These are phyloP conservation scores for Ogataea dorogensis DNA, from an alignment of 805 yeast species.

Conservation along the genomic window DNA sequence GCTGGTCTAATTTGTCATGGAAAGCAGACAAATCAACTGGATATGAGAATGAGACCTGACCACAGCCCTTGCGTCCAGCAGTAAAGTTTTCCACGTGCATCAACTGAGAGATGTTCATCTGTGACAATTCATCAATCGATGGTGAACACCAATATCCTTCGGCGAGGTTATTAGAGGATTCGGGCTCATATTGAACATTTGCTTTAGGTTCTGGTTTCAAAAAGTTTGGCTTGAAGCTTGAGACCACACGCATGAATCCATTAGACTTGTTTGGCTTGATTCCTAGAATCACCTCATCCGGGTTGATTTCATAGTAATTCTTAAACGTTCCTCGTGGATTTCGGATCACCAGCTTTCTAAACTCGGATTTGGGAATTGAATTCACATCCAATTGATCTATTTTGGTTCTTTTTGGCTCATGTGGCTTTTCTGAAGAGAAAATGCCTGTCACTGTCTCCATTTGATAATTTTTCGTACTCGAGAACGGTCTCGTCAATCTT, in stretches of 20 bases:
- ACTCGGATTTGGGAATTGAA: conserved; percentile 22
- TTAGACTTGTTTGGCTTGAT: conserved; percentile 1
- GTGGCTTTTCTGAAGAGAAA: conserved; percentile 24
- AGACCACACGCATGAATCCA: conserved; percentile 9
- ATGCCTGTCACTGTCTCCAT: conserved; percentile 32
- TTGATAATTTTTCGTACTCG: conserved; percentile 19
- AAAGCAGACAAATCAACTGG: conserved; percentile 69
- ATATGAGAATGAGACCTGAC: conserved; percentile 61
- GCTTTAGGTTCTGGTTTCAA: conserved; percentile 1
- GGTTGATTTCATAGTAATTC: conserved; percentile 31
- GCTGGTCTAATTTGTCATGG: conserved; percentile 38
- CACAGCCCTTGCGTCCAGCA: conserved; percentile 65
- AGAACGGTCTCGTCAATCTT: conserved; percentile 23
- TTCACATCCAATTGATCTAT: conserved; percentile 1
- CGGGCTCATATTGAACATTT: not conserved
- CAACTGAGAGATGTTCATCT: conserved; percentile 46
- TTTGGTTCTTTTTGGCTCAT: conserved; percentile 4
- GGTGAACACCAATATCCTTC: conserved; percentile 75
- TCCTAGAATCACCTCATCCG: conserved; percentile 29
- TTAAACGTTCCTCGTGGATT: conserved; percentile 26
- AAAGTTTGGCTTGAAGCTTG: conserved; percentile 12
- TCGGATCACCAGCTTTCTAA: conserved; percentile 27
- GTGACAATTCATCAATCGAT: conserved; percentile 46
- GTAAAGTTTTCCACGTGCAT: conserved; percentile 59
- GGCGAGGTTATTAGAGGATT: not conserved